A percentile compares a stretch with the other conserved stretches of the same genome.
These are phyloP conservation scores for Mortierella sp. DNA, from an alignment of 371 early-diverging fungal species.

Conservation along the genomic window DNA sequence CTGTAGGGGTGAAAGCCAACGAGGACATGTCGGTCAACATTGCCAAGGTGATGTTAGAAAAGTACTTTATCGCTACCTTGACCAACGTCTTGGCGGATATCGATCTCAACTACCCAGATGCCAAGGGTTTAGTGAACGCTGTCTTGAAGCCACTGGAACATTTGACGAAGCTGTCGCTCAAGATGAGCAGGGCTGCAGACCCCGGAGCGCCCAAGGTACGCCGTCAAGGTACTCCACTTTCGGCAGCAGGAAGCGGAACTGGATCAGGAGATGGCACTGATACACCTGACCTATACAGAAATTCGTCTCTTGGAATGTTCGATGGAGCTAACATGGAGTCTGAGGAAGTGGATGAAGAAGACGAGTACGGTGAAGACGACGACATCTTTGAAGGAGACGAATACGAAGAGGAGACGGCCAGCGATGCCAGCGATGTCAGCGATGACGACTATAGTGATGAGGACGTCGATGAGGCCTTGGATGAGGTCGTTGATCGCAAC, in stretches of 20 bases:
- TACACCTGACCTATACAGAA: conserved; percentile 88
- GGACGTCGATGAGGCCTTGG: conserved; percentile 65
- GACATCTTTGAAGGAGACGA: conserved; percentile 75
- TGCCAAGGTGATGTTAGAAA: conserved; percentile 90
- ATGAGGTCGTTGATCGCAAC: conserved; percentile 67
- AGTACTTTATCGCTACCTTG: conserved; percentile 83
- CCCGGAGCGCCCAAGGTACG: conserved; percentile 49
- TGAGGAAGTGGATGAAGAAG: conserved; percentile 72
- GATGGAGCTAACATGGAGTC: conserved; percentile 73
- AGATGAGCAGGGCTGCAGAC: conserved; percentile 71
- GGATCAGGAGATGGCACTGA: conserved; percentile 76
- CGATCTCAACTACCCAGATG: conserved; percentile 89
- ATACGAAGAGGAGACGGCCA: conserved; percentile 76
- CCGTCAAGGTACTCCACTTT: conserved; percentile 51
- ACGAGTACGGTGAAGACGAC: conserved; percentile 76
- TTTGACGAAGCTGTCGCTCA: conserved; percentile 88
- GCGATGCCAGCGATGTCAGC: conserved; percentile 75
- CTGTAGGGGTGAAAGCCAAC: conserved; percentile 48
- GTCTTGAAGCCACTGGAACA: conserved; percentile 90
- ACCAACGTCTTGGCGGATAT: conserved; percentile 85
- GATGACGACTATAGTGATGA: conserved; percentile 73
- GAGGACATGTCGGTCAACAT: conserved; percentile 72
- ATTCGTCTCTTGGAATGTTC: conserved; percentile 92
- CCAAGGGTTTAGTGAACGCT: conserved; percentile 76
- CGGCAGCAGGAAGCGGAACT: conserved; percentile 46